Evolutionary conservation across 108 stramenopile genomes (phyloP).

Genomic region (Aurantiochytrium sp.): DNA sequence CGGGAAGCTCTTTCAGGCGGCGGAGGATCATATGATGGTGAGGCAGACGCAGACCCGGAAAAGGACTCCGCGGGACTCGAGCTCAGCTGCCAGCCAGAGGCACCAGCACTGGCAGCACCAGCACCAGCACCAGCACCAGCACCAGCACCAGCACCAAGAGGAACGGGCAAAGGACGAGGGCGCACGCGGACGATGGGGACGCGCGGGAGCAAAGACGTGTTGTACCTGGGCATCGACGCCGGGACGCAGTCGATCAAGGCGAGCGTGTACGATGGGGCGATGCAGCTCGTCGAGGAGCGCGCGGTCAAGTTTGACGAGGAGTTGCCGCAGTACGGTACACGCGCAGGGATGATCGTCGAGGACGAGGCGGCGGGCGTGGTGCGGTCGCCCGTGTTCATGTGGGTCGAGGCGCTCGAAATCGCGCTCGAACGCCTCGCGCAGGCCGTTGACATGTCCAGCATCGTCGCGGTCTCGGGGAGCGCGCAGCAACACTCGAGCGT

Average conservation of each 20-base stretch:
- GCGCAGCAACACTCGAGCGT: constrained; percentile 12
- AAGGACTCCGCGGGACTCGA: too few relatives aligned
- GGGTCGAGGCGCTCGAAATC: constrained; percentile 2
- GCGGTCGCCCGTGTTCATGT: constrained; percentile 2
- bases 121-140: too few relatives aligned
- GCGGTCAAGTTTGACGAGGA: background rate
- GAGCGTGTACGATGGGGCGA: background rate
- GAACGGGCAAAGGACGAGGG: too few relatives aligned
- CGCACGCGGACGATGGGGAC: too few relatives aligned
- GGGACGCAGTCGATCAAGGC: constrained; percentile 18
- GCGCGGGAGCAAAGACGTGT: background rate
- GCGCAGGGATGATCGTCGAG: background rate
- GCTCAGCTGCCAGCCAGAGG: too few relatives aligned
- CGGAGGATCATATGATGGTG: too few relatives aligned
- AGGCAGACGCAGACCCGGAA: too few relatives aligned
- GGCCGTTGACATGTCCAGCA: background rate
- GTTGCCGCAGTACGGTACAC: background rate
- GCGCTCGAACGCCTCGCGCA: background rate
- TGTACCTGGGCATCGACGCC: background rate
- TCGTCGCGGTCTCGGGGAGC: background rate
- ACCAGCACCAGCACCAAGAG: too few relatives aligned
- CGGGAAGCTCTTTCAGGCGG: too few relatives aligned
- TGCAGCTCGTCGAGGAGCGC: background rate
- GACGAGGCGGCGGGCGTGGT: background rate
- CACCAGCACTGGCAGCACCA: too few relatives aligned